Conservation (phyloP, 345 rosid species). For the Streptanthus diversifolius region DNA sequence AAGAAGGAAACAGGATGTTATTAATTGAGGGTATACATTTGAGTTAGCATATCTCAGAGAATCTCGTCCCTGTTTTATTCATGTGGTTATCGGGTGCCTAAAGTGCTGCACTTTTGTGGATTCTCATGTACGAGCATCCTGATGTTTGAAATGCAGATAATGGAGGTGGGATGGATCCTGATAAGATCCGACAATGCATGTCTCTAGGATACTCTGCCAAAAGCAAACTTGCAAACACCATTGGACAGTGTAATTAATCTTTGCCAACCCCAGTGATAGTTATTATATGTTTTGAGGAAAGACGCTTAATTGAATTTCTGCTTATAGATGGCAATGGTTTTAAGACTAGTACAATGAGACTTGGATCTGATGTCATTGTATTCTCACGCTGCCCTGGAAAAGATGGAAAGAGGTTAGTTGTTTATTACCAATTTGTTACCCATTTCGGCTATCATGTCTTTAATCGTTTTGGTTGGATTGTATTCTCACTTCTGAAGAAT, state of each 20-base stretch:
- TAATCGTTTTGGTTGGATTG: neutral
- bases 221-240: constrained; percentile 76
- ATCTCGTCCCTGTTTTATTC: neutral
- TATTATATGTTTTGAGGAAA: neutral
- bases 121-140: neutral
- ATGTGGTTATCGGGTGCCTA: neutral
- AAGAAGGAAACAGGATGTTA: constrained; percentile 62
- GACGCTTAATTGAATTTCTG: neutral
- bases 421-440: neutral
- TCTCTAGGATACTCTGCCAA: constrained; percentile 92
- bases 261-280: neutral
- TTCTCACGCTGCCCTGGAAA: constrained; percentile 71
- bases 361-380: constrained; percentile 98
- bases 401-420: constrained; percentile 58
- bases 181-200: constrained; percentile 79
- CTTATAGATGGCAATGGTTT: constrained; percentile 89
- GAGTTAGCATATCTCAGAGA: neutral
- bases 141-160: constrained; percentile 52
- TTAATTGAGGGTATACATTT: constrained; percentile 63
- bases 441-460: neutral
- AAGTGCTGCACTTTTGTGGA: neutral
- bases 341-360: constrained; percentile 98
- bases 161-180: constrained; percentile 98
- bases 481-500: neutral
- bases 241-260: constrained; percentile 70